Conservation (phyloP, 768 basidiomycete species). For the Kwoniella shandongensis region DNA sequence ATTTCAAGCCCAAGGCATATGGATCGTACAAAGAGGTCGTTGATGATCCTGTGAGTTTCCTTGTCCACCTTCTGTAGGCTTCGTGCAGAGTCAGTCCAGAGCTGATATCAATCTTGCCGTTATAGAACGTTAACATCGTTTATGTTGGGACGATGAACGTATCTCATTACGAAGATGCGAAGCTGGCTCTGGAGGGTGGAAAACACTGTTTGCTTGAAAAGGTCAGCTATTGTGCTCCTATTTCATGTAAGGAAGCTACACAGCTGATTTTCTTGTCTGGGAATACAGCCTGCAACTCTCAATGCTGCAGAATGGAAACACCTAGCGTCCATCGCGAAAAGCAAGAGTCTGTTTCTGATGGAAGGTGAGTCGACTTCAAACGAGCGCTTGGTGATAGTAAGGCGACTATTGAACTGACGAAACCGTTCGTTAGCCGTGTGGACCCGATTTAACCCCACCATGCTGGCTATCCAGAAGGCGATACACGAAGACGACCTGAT, state of each 20-base stretch:
- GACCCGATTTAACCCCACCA: slow-evolving; percentile 52
- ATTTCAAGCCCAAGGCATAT: slow-evolving; percentile 30
- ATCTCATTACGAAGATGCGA: slow-evolving; percentile 47
- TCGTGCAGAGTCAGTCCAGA: neutral
- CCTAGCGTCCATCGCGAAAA: slow-evolving; percentile 46
- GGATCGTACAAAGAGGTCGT: slow-evolving; percentile 49
- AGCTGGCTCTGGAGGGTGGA: slow-evolving; percentile 45
- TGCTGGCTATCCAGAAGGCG: slow-evolving; percentile 45
- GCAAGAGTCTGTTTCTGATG: slow-evolving; percentile 52
- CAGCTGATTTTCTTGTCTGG: neutral
- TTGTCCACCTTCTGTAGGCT: neutral
- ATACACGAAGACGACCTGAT: slow-evolving; percentile 41
- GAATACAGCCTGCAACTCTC: slow-evolving; percentile 40
- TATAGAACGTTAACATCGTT: slow-evolving; percentile 49
- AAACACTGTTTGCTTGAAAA: slow-evolving; percentile 54
- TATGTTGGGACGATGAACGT: slow-evolving; percentile 53
- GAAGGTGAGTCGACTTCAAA: slow-evolving; percentile 41
- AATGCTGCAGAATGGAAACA: slow-evolving; percentile 47
- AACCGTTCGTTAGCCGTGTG: slow-evolving; percentile 37
- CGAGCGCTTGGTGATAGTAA: too few relatives aligned
- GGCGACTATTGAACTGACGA: neutral
- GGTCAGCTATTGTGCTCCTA: slow-evolving; percentile 15
- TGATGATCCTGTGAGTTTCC: slow-evolving; percentile 27
- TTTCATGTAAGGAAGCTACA: neutral
- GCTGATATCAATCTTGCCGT: neutral